Evolutionary conservation across 1,284 basidiomycete genomes (phyloP), one percentile per base, ranked within the genome.

Genomic region (Mycosarcoma maydis): DNA sequence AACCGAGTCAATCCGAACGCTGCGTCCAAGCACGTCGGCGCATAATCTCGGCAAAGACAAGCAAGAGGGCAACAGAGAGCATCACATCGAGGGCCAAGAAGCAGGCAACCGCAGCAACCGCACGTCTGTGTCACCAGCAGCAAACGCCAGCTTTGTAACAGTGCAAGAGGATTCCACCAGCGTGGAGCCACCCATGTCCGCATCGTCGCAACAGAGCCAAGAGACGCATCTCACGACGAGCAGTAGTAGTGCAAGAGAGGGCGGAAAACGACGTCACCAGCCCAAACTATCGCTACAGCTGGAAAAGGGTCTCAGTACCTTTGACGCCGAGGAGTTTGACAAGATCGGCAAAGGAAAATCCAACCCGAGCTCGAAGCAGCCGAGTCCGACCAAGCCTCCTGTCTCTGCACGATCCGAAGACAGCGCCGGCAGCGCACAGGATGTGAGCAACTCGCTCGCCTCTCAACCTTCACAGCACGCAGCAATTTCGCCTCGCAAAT

Each of bases 241-340:
- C 50, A 73, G 71, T 41, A 58, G 60, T 27, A 44, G 58, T 29
- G 27, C 7, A 34, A 41, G 51, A 10, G 67, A 65, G 29, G 53
- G 43, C 36, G 47, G 36, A 13, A 40, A 43, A 27, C 59, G 56
- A 14, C 64, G 75, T n/a, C 70, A 72, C 27, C 69, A 72, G 29
- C 71, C 66, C 20, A 55, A 71, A 17, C 53, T 78, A 14, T 76
- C 76, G 36, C 64, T 78, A 22, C 66, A 76, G 37, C 64, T 78
- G 27, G 76, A 78, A n/a, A 71, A 71, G 36, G 73, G 73, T 32
- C 54, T 73, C 51, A 75, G 72, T 53, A 46, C 75, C 2, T 78
- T 76, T 36, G 67, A 73, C 36, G 68, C 76, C 10, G 47, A 59
- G n/a, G 74, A 65, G 30, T 75, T 78, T 29, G 76, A 72, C 44